A percentile compares a stretch with the other conserved stretches of the same genome.
Evolutionary conservation across 148 eudicot species (phyloP).

Genomic region (Vaccinium macrocarpon): DNA sequence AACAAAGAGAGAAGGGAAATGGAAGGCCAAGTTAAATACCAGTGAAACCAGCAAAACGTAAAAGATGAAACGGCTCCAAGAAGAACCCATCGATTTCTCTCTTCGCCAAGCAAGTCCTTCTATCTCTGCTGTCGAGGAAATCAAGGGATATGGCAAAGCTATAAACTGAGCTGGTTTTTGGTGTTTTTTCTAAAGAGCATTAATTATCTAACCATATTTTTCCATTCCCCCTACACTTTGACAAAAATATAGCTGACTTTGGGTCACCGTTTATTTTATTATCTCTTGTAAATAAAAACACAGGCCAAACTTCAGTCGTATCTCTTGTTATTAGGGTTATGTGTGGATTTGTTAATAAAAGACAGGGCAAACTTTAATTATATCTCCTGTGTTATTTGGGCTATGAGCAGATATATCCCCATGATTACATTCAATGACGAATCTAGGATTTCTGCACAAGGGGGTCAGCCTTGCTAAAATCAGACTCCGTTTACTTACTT

Average conservation of each 20-base stretch:
- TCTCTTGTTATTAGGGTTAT: no score
- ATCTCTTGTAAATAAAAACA: not conserved
- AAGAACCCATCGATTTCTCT: not conserved
- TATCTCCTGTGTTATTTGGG: no score
- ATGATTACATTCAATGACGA: no score
- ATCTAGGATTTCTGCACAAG: no score
- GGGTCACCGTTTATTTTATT: not conserved
- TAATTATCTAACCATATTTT: not conserved
- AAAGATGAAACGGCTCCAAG: not conserved
- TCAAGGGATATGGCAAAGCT: not conserved
- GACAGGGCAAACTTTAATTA: no score
- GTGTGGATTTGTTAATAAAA: no score
- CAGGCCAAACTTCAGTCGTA: no score
- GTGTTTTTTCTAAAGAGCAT: not conserved
- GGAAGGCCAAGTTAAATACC: constrained; percentile 7
- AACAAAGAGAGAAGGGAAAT: not conserved
- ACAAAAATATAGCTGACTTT: not conserved
- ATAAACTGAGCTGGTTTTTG: not conserved
- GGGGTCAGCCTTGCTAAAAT: no score
- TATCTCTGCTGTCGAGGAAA: not conserved
- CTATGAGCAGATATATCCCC: no score
- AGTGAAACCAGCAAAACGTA: not conserved
- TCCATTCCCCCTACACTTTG: not conserved
- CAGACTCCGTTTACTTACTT: no score
- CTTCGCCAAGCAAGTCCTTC: not conserved